Evolutionary conservation across 2,329 filamentous ascomycete species (phyloP), one percentile per base, ranked within the genome.

Genomic region (Xylariaceae sp.): DNA sequence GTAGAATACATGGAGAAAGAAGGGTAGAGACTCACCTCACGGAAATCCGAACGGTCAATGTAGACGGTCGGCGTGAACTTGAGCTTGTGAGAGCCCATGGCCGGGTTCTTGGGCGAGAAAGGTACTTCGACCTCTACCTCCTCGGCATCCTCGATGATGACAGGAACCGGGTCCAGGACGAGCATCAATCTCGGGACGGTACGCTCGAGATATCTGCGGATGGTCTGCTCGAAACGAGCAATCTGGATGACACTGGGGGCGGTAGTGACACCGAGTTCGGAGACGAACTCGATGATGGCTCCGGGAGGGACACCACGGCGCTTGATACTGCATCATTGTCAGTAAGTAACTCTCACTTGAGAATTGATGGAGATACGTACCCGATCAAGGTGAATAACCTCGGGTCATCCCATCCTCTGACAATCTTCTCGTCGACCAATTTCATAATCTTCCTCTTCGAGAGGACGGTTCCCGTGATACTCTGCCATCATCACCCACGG

Each of bases 121-220:
- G 92, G 90, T 6, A 90, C 77, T 2, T 84, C 82, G 2, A 93
- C 73, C 61, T 89, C 84, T 55, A 88, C 80, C 56, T 89, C 87
- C 11, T 87, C 82, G 0, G 89, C 80, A 68, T 93, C 89, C 65
- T 94, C 89, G 60, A 97, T 91, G 35, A 90, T 79, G 10, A 97
- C 86, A 39, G 86, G 87, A 51, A 97, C 78, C 0, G 93, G 93
- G 65, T 97, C 91, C 17, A 96, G 82, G 1, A 97, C 85, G 35
- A 97, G 81, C 88, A 95, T 94, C 10, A 97, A 81, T 30, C 93
- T 87, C 1, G 93, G 92, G 0, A 96, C 92, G 0, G 90, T 92
- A 53, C 84, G 84, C 73, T 97, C 93, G 11, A 97, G 86, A 72
- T 96, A 95, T 64, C 86, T 86, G 18, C 93, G 86, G 61, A 97